Percentiles rank a stretch among this genome's conserved stretches.
Evolutionary conservation across 1,139 yeast species (phyloP).

Genomic region (Nakaseomyces nivariensis): DNA sequence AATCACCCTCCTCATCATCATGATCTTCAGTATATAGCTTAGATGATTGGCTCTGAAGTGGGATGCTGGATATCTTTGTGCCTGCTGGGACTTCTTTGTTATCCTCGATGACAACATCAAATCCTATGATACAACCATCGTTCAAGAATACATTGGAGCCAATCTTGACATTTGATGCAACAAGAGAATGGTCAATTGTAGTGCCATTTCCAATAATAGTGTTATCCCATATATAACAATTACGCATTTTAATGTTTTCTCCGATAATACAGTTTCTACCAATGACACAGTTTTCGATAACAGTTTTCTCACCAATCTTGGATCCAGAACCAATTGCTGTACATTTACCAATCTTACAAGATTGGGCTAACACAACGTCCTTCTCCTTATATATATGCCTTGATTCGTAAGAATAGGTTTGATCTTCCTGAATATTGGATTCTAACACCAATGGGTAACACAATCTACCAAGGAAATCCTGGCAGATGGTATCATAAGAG

Average conservation of each 20-base stretch:
- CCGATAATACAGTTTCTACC: conserved; percentile 86
- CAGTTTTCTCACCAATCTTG: conserved; percentile 47
- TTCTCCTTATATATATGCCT: conserved; percentile 81
- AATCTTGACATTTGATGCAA: conserved; percentile 55
- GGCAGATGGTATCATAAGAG: conserved; percentile 86
- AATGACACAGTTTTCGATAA: conserved; percentile 57
- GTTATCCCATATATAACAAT: conserved; percentile 83
- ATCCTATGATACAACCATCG: conserved; percentile 77
- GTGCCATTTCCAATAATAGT: conserved; percentile 60
- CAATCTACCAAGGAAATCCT: conserved; percentile 85
- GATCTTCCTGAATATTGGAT: conserved; percentile 59
- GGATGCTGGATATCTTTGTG: conserved; percentile 40
- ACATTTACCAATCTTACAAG: conserved; percentile 70
- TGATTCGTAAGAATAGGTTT: conserved; percentile 67
- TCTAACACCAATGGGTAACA: conserved; percentile 89
- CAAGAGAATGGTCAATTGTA: conserved; percentile 48
- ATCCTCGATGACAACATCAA: conserved; percentile 54
- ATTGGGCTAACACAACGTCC: conserved; percentile 79
- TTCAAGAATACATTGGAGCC: conserved; percentile 42
- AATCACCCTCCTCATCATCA: conserved; percentile 26
- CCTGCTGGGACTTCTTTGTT: conserved; percentile 39
- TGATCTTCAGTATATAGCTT: conserved; percentile 13
- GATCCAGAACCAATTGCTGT: conserved; percentile 73
- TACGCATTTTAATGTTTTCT: conserved; percentile 53
- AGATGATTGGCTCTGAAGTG: conserved; percentile 29